Base-by-base conservation (phyloP, 208 protist species). In the Leishmania amazonensis region DNA sequence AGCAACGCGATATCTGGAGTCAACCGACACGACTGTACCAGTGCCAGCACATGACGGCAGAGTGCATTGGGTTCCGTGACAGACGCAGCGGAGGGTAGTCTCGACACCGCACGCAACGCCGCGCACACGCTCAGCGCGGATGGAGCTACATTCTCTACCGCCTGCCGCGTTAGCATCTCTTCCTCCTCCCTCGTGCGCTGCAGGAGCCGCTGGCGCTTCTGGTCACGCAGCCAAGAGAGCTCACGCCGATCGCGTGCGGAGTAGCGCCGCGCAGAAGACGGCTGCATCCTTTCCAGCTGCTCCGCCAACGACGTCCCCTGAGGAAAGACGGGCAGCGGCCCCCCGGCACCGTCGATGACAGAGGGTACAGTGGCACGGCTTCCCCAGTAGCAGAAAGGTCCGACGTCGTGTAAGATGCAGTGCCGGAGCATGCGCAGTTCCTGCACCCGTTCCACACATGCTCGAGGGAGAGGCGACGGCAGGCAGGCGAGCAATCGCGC, bases 1-100 rank as follows among this genome's bases (percentile, higher is more conserved):
- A 89, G 76, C 60, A 89, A 68, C 38, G 86, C 83, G 17, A 88
- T 45, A 76, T 93, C 93, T 7, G 81, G 83, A 17, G 90, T 88
- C 42, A 94, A 67, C 21, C 85, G 85, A 54, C 76, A 68, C 24
- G 73, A 42, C 19, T 62, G n/a, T 67, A 87, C 49, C 71, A 91
- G 70, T 6, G 81, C 58, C 40, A 92, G 78, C n/a, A 85, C 64
- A 7, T 53, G 60, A 6, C 6, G 60, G 42, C 19, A 80, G 3
- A 35, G 31, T 57, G 19, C 53, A 24, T 5, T 6, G 38, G 35
- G 45, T 9, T 65, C 28, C 13, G 67, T 64, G 57, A 47, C 19
- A 40, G 42, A 54, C 49, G n/a, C n/a, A 38, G 71, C 9, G 15
- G 70, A 72, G 8, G 49, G 15, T 21, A 51, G 60, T 6, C 81